A percentile compares a stretch with the other conserved stretches of the same genome.
Evolutionary conservation across 2,329 filamentous ascomycete genomes (phyloP).

Genomic region (Botryotinia narcissicola): DNA sequence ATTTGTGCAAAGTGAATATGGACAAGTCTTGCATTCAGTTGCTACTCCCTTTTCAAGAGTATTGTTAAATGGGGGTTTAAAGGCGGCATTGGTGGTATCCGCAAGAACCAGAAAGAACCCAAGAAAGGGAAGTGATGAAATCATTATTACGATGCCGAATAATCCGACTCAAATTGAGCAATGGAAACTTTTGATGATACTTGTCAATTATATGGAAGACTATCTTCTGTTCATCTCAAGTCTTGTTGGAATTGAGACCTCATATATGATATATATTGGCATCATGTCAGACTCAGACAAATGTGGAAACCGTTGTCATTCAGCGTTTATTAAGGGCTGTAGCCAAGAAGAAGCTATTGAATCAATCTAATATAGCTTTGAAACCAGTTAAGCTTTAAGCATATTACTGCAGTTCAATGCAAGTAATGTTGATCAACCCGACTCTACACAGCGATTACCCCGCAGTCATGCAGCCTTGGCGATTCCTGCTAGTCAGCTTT

Average conservation of each 20-base stretch:
- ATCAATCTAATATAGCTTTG: not conserved
- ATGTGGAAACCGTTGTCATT: not conserved
- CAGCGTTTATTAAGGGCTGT: not conserved
- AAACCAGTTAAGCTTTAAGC: not conserved
- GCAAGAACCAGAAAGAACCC: not conserved
- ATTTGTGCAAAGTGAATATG: constrained; percentile 29
- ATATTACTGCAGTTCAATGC: not conserved
- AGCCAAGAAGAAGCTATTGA: constrained; percentile 8
- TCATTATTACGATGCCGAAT: not conserved
- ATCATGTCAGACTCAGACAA: not conserved
- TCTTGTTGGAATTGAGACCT: not conserved
- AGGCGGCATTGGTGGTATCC: constrained; percentile 11
- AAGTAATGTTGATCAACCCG: constrained; percentile 1
- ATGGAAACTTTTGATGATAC: not conserved
- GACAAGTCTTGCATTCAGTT: constrained; percentile 32
- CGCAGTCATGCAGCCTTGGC: constrained; percentile 1
- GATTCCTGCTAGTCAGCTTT: not conserved
- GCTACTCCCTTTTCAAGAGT: constrained; percentile 26
- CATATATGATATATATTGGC: constrained; percentile 1
- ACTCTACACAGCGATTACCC: not conserved
- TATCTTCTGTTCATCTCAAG: not conserved
- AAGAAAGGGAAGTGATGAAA: not conserved
- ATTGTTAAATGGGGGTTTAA: constrained; percentile 24
- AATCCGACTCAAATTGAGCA: not conserved
- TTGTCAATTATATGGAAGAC: not conserved